Evolutionary conservation across 805 yeast genomes (phyloP).

Genomic region (Pichia thaimueangensis): DNA sequence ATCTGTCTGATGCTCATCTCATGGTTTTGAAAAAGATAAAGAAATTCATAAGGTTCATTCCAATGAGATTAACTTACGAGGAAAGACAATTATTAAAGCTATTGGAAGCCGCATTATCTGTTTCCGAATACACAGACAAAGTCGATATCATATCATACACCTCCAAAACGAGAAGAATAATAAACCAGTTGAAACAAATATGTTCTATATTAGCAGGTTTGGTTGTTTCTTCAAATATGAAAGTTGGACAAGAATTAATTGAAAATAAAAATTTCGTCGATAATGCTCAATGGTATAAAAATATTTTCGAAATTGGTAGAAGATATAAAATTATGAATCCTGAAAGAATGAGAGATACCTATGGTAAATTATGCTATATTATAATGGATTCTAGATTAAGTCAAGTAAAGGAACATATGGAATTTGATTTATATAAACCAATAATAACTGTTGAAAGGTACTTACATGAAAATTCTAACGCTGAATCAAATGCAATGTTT

Average conservation of each 20-base stretch:
- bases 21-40: conserved; percentile 32
- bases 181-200: conserved; percentile 65
- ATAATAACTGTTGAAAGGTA: conserved; percentile 49
- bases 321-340: conserved; percentile 83
- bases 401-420: conserved; percentile 64
- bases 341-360: conserved; percentile 69
- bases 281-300: conserved; percentile 68
- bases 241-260: conserved; percentile 57
- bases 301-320: conserved; percentile 69
- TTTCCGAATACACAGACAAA: conserved; percentile 72
- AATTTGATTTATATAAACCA: conserved; percentile 69
- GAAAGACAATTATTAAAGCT: conserved; percentile 64
- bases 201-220: conserved; percentile 75
- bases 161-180: conserved; percentile 65
- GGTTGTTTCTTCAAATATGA: conserved; percentile 71
- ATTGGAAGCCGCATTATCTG: conserved; percentile 70
- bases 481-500: conserved; percentile 36
- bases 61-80: conserved; percentile 58
- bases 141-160: conserved; percentile 64
- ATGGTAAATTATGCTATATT: conserved; percentile 77
- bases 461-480: conserved; percentile 21
- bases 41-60: conserved; percentile 49
- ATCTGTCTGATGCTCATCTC: conserved; percentile 15
- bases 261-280: conserved; percentile 62
- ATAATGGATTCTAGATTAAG: conserved; percentile 78